Evolutionary conservation across 1,139 yeast genomes (phyloP).

Genomic region (Yamadazyma siamensis): DNA sequence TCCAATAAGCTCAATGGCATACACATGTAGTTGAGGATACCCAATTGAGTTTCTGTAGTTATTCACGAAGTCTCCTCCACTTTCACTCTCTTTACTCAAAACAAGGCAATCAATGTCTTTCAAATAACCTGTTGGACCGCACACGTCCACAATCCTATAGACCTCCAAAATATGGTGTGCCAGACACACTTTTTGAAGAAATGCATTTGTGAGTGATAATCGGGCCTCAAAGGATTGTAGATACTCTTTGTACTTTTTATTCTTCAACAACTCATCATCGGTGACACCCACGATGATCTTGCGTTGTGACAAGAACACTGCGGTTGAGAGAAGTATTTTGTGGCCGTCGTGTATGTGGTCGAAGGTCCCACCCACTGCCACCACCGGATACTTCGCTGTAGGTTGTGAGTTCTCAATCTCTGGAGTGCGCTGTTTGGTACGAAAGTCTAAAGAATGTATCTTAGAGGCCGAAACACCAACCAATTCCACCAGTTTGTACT

Average conservation of each 20-base stretch:
- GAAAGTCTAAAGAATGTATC: too few relatives aligned
- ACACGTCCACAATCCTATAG: conserved; percentile 73
- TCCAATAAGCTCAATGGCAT: conserved; percentile 71
- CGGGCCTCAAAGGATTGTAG: conserved; percentile 61
- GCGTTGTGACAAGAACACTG: conserved; percentile 57
- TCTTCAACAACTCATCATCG: conserved; percentile 67
- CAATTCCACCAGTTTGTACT: too few relatives aligned
- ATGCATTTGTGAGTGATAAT: conserved; percentile 41
- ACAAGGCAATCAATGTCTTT: conserved; percentile 74
- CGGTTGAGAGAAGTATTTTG: conserved; percentile 72
- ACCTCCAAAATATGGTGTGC: conserved; percentile 38
- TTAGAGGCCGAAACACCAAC: too few relatives aligned
- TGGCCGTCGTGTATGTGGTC: conserved; percentile 98
- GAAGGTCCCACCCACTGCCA: conserved; percentile 92
- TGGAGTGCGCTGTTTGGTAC: too few relatives aligned
- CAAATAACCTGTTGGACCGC: conserved; percentile 91
- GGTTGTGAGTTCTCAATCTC: too few relatives aligned
- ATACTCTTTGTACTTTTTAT: conserved; percentile 69
- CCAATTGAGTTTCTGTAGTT: conserved; percentile 55
- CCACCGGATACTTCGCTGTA: conserved; percentile 4
- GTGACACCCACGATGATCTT: conserved; percentile 79
- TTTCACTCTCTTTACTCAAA: conserved; percentile 72
- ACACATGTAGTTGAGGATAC: conserved; percentile 50
- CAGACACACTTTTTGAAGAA: conserved; percentile 39
- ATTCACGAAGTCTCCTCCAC: conserved; percentile 76